Conservation (phyloP, 2,329 filamentous ascomycete species). For the Ophiosphaerella narmari region DNA sequence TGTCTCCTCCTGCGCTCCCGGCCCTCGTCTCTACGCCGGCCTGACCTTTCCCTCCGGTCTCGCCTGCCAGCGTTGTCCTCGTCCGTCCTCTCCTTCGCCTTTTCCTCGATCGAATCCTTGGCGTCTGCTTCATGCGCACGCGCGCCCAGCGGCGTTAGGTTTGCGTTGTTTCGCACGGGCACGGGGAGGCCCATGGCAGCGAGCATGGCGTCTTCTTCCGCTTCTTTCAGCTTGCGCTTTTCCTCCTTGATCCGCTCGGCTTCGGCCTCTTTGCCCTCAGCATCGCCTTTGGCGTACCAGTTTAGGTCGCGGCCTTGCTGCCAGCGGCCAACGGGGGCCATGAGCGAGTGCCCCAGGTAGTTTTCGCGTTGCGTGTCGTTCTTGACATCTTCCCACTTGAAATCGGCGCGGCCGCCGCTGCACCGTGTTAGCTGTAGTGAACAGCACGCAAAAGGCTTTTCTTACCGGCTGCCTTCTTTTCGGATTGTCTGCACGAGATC, state of each 20-base stretch:
- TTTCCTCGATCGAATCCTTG: constrained; percentile 58
- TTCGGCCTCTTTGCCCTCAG: constrained; percentile 60
- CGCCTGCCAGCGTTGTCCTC: constrained; percentile 20
- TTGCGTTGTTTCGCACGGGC: constrained; percentile 68
- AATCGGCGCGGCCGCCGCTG: constrained; percentile 85
- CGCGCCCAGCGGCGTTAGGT: constrained; percentile 62
- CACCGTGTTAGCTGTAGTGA: constrained; percentile 4
- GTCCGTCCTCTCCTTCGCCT: constrained; percentile 46
- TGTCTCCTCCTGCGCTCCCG: constrained; percentile 29
- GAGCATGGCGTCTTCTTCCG: constrained; percentile 89
- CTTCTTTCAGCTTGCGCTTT: constrained; percentile 81
- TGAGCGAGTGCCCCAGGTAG: constrained; percentile 86
- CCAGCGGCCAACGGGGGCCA: constrained; percentile 91
- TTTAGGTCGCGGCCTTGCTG: constrained; percentile 73
- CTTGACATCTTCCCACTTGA: constrained; percentile 95
- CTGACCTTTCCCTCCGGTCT: constrained; percentile 30
- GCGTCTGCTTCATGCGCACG: constrained; percentile 58
- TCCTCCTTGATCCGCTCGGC: constrained; percentile 69
- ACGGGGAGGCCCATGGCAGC: constrained; percentile 79
- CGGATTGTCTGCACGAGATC: constrained; percentile 91
- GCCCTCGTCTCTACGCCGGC: constrained; percentile 32
- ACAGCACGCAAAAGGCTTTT: background rate
- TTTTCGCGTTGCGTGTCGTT: constrained; percentile 86
- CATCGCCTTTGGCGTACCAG: constrained; percentile 68
- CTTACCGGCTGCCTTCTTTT: constrained; percentile 79